phyloP scores from a whole-genome alignment of 805 yeast genomes.

The Spathaspora hagerdaliae region DNA sequence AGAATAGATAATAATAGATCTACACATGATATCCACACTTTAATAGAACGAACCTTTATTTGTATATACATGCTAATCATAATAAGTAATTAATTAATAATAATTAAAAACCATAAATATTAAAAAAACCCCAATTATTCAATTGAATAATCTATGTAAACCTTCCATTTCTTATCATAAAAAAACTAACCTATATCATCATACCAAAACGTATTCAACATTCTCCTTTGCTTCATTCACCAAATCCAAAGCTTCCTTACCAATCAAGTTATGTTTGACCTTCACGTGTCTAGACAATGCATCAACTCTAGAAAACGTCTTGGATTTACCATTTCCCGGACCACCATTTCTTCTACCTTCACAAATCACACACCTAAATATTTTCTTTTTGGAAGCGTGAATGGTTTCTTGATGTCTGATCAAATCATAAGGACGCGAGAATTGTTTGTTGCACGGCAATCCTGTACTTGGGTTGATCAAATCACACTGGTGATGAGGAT shows the following conservation, averaged over 20 bases:
- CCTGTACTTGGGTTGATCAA: conserved; percentile 60
- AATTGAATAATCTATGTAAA: too few relatives aligned
- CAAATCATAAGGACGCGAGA: conserved; percentile 64
- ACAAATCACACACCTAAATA: conserved; percentile 43
- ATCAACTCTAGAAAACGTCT: conserved; percentile 45
- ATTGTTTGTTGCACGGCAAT: conserved; percentile 66
- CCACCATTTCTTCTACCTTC: conserved; percentile 46
- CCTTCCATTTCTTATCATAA: too few relatives aligned
- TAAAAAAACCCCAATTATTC: background rate
- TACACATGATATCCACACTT: too few relatives aligned
- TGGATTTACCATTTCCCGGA: conserved; percentile 46
- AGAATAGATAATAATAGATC: background rate
- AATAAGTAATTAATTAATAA: background rate
- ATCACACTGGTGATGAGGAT: conserved; percentile 52
- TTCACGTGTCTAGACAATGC: conserved; percentile 50
- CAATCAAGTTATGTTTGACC: conserved; percentile 77
- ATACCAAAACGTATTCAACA: conserved; percentile 52
- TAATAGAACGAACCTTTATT: background rate
- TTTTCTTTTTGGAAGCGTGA: conserved; percentile 44
- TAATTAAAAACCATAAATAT: background rate
- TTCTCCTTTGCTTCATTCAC: conserved; percentile 74
- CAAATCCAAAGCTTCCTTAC: conserved; percentile 63
- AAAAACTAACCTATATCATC: background rate
- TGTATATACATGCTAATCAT: background rate
- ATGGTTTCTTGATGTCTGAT: conserved; percentile 47